Base-by-base conservation (phyloP, 2,329 filamentous ascomycete species). In the Pseudocercospora cruenta region DNA sequence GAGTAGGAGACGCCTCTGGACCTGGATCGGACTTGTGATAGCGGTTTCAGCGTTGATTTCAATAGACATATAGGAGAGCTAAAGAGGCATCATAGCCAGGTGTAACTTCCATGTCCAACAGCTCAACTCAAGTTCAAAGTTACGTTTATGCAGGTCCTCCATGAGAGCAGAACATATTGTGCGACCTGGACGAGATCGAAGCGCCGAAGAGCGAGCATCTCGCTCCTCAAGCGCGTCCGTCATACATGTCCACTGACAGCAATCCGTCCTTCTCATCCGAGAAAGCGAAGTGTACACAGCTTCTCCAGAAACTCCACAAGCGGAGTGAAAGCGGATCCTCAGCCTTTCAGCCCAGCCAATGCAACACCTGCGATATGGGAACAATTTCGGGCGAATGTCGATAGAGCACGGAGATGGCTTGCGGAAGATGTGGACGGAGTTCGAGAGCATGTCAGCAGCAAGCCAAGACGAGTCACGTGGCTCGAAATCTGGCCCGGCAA, bases 381-480 rank as follows among this genome's bases (percentile, higher is more conserved):
- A 31, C 16, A 55, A 55, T 19, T n/a, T 55, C 51, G 51, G 51
- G 16, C 22, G 26, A 26, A n/a, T 24, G 47, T 55, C 16, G 22
- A 31, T 28, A n/a, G 3, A 55, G 16, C 51, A 31, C 49, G 49
- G 49, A 54, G 49, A 54, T 54, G 49, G 24, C 22, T n/a, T 55
- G 22, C 51, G 51, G 51, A 55, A 55, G 51, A 33, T 55, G 51
- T 28, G 51, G 16, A 54, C 24, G 51, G 51, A 22, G 22, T 49
- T 49, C 19, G 19, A 49, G 10, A 49, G 19, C n/a, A 12, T 21
- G 51, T 24, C 49, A 53, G 9, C 31, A 53, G 49, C n/a, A 24
- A 24, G 21, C 49, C 22, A n/a, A 28, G 8, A n/a, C 2, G 6
- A 55, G 16, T 55, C 51, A 55, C 24, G 51, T 55, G 51, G 4